These are phyloP conservation scores for Aristolochia californica DNA, from an alignment of 164 flowering plant genomes.

Conservation along the genomic window DNA sequence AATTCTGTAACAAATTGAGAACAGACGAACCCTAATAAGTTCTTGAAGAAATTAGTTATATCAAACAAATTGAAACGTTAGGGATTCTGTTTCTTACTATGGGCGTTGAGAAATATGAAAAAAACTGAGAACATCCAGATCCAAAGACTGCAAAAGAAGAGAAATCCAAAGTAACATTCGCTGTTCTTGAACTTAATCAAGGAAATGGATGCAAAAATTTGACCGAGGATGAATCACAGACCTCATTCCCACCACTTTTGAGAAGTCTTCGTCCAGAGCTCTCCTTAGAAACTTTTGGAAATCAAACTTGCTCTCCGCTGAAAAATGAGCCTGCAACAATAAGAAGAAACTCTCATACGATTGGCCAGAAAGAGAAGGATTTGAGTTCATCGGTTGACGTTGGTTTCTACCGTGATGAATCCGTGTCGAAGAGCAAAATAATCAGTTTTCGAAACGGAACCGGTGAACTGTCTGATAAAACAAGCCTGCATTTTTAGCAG, in stretches of 20 bases:
- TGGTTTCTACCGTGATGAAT: conserved; percentile 45
- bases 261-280: conserved; percentile 50
- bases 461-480: conserved; percentile 42
- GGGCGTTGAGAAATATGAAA: conserved; percentile 53
- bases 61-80: not conserved
- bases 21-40: not conserved
- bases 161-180: not conserved
- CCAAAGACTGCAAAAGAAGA: conserved; percentile 39
- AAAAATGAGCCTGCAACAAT: conserved; percentile 37
- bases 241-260: conserved; percentile 62
- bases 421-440: conserved; percentile 69
- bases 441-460: conserved; percentile 45
- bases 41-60: not conserved
- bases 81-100: conserved; percentile 23
- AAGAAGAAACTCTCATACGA: not conserved
- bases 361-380: no score
- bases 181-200: no score
- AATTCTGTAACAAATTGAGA: conserved; percentile 29
- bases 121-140: conserved; percentile 47
- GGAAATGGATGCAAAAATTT: no score
- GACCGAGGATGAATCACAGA: no score
- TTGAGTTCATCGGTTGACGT: no score
- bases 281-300: conserved; percentile 52
- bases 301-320: conserved; percentile 28
- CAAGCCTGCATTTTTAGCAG: conserved; percentile 25